These are phyloP conservation scores for Huntiella omanensis DNA, from an alignment of 2,329 filamentous ascomycete species.

Conservation along the genomic window DNA sequence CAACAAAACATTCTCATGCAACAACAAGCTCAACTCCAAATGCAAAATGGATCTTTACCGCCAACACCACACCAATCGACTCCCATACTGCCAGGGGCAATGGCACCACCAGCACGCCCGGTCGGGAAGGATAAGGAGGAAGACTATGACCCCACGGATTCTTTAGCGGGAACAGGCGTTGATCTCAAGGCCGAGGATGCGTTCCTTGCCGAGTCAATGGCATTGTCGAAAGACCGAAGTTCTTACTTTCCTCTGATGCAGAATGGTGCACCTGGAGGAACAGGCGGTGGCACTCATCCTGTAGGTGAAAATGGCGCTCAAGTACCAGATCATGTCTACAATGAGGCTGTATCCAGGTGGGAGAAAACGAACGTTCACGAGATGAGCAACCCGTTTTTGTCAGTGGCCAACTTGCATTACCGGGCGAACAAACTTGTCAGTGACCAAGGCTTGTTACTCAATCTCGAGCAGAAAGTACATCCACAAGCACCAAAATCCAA, in stretches of 20 bases:
- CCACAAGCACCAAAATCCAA: slow-evolving; percentile 23
- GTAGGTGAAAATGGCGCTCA: slow-evolving; percentile 42
- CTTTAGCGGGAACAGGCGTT: slow-evolving; percentile 67
- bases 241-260: neutral
- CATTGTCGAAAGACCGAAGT: neutral
- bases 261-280: slow-evolving; percentile 30
- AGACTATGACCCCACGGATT: slow-evolving; percentile 63
- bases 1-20: slow-evolving; percentile 3
- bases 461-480: slow-evolving; percentile 33
- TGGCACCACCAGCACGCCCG: slow-evolving; percentile 42
- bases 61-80: slow-evolving; percentile 3
- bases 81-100: slow-evolving; percentile 21
- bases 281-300: slow-evolving; percentile 47
- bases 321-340: slow-evolving; percentile 45
- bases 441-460: slow-evolving; percentile 37
- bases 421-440: slow-evolving; percentile 38
- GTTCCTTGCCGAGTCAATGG: slow-evolving; percentile 39
- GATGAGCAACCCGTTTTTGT: slow-evolving; percentile 54
- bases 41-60: neutral
- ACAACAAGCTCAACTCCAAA: neutral
- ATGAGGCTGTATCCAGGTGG: slow-evolving; percentile 41
- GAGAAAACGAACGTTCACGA: slow-evolving; percentile 47
- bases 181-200: slow-evolving; percentile 77
- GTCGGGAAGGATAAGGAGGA: slow-evolving; percentile 38
- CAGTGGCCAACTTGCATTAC: slow-evolving; percentile 40